A percentile compares a stretch with the other conserved stretches of the same genome.
Evolutionary conservation across 2,329 filamentous ascomycete species (phyloP).

Genomic region (Sporothrix pallida): DNA sequence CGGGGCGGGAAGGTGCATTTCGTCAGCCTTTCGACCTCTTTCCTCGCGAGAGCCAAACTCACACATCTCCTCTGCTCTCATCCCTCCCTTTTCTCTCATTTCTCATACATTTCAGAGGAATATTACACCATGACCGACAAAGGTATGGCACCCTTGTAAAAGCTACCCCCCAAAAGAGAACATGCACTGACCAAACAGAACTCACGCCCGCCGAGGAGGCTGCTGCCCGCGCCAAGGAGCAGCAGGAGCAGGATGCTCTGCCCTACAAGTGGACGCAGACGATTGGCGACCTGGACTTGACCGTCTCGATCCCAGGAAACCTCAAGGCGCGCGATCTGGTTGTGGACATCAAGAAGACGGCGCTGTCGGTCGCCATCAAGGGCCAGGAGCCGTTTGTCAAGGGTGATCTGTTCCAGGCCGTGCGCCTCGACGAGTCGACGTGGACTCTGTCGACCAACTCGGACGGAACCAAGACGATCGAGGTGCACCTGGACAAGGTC

Average conservation of each 20-base stretch:
- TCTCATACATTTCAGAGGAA: background rate
- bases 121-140: conserved; percentile 28
- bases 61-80: background rate
- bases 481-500: conserved; percentile 47
- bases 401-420: conserved; percentile 82
- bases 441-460: conserved; percentile 73
- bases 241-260: conserved; percentile 84
- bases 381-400: conserved; percentile 85
- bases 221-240: conserved; percentile 71
- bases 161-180: background rate
- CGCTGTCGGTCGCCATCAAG: conserved; percentile 81
- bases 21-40: conserved; percentile 33
- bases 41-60: conserved; percentile 1
- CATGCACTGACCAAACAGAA: conserved; percentile 48
- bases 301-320: conserved; percentile 77
- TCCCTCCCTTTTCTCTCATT: background rate
- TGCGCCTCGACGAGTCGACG: conserved; percentile 85
- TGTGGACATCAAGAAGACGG: conserved; percentile 79
- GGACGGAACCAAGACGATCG: conserved; percentile 39
- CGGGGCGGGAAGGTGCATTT: conserved; percentile 24
- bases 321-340: conserved; percentile 83
- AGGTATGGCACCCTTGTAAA: background rate
- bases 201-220: conserved; percentile 62
- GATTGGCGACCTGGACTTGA: conserved; percentile 85
- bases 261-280: conserved; percentile 98